A percentile compares a stretch with the other conserved stretches of the same genome.
These are phyloP conservation scores for Pythium pyrilobum DNA, from an alignment of 352 stramenopile species.

Conservation along the genomic window DNA sequence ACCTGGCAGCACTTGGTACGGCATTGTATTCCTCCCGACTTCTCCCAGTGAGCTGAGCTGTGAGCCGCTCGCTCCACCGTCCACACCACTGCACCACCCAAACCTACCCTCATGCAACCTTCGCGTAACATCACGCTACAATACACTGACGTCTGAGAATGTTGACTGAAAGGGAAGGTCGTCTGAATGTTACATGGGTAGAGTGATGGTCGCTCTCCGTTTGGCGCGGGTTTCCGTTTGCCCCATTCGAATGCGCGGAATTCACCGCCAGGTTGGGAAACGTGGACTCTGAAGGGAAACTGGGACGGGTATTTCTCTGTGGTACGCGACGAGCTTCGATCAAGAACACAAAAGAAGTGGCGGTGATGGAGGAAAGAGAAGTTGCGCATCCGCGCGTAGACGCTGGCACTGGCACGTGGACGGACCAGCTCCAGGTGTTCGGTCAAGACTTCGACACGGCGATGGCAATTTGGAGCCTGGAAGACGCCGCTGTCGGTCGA, in stretches of 20 bases:
- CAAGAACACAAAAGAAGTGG: background rate
- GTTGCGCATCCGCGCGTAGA: background rate
- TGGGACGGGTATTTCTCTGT: background rate
- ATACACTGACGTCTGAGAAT: background rate
- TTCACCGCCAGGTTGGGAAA: background rate
- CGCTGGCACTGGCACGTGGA: conserved; percentile 1
- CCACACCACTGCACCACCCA: conserved; percentile 16
- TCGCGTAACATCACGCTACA: conserved; percentile 18
- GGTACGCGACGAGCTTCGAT: background rate
- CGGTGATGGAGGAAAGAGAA: background rate
- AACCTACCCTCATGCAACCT: conserved; percentile 17
- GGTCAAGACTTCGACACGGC: conserved; percentile 62
- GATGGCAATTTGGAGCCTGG: conserved; percentile 55
- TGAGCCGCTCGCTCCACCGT: conserved; percentile 7
- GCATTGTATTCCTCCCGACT: conserved; percentile 38
- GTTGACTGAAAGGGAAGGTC: background rate
- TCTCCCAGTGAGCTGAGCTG: background rate
- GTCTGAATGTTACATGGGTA: no score
- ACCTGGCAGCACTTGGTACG: conserved; percentile 81
- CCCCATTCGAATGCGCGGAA: conserved; percentile 10
- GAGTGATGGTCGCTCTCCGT: conserved; percentile 11
- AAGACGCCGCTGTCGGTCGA: conserved; percentile 40
- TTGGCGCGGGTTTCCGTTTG: conserved; percentile 5
- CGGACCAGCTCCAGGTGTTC: conserved; percentile 35
- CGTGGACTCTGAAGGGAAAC: conserved; percentile 5